These are phyloP conservation scores for Cyberlindnera mississippiensis DNA, from an alignment of 805 yeast species.

Conservation along the genomic window DNA sequence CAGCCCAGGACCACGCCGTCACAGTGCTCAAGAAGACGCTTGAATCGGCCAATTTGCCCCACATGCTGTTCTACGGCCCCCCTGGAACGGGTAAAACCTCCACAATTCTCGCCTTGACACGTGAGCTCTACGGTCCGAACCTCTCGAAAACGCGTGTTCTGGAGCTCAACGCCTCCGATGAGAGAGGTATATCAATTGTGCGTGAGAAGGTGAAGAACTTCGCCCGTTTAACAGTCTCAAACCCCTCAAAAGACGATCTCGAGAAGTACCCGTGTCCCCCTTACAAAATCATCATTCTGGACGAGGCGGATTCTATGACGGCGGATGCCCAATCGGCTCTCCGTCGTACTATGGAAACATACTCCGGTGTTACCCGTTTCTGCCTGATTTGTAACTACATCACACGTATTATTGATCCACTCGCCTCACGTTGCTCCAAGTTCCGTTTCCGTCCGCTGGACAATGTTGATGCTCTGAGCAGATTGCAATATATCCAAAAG, in stretches of 20 bases:
- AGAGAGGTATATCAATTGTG: constrained; percentile 84
- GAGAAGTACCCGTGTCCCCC: constrained; percentile 93
- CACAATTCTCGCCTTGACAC: constrained; percentile 78
- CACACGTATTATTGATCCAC: constrained; percentile 93
- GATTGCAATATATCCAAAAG: constrained; percentile 57
- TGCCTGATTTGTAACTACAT: constrained; percentile 95
- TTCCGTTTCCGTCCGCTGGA: constrained; percentile 84
- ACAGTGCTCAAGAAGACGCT: constrained; percentile 76
- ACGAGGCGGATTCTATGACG: constrained; percentile 96
- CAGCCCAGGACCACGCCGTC: constrained; percentile 90
- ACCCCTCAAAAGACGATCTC: constrained; percentile 66
- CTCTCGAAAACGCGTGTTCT: constrained; percentile 67
- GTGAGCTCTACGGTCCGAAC: constrained; percentile 71
- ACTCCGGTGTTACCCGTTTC: constrained; percentile 85
- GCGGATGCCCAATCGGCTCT: constrained; percentile 95
- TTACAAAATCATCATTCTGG: constrained; percentile 85
- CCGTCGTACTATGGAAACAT: constrained; percentile 91
- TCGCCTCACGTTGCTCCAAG: constrained; percentile 94
- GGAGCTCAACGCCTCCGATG: constrained; percentile 88
- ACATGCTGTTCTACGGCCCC: constrained; percentile 89
- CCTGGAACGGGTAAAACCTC: constrained; percentile 95
- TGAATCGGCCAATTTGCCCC: constrained; percentile 80
- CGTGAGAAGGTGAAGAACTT: constrained; percentile 81
- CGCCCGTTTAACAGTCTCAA: constrained; percentile 81
- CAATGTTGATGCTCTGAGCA: constrained; percentile 58